Evolutionary conservation across 257 asterid genomes (phyloP).

Genomic region (Solanum okadae): DNA sequence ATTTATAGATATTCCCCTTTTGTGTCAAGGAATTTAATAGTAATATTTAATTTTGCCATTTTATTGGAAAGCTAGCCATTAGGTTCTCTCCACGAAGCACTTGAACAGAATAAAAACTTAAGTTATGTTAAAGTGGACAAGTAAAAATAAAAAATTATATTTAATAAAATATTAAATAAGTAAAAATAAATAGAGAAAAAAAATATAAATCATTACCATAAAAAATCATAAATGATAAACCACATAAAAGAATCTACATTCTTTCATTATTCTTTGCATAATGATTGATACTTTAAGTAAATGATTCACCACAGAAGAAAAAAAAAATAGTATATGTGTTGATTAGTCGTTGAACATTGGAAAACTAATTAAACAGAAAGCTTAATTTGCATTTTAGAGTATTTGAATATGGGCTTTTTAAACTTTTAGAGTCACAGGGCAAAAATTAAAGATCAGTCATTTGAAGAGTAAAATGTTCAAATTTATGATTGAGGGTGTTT

Average conservation of each 20-base stretch:
- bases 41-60: not conserved
- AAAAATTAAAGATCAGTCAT: too few species aligned
- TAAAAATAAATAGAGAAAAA: too few species aligned
- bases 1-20: not conserved
- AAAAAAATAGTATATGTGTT: not conserved
- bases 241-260: not conserved
- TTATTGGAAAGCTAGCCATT: not conserved
- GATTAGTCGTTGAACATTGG: not conserved
- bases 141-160: too few species aligned
- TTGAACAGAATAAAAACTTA: not conserved
- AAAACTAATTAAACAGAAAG: too few species aligned
- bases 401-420: not conserved
- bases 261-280: not conserved
- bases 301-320: not conserved
- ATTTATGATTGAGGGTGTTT: not conserved
- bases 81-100: not conserved
- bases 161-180: too few species aligned
- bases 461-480: not conserved
- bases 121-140: too few species aligned
- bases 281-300: not conserved
- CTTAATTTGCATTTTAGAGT: not conserved
- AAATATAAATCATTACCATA: too few species aligned
- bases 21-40: not conserved
- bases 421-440: not conserved
- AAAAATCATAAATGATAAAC: not conserved